These are phyloP conservation scores for Angophora floribunda DNA, from an alignment of 345 rosid genomes.

Conservation along the genomic window DNA sequence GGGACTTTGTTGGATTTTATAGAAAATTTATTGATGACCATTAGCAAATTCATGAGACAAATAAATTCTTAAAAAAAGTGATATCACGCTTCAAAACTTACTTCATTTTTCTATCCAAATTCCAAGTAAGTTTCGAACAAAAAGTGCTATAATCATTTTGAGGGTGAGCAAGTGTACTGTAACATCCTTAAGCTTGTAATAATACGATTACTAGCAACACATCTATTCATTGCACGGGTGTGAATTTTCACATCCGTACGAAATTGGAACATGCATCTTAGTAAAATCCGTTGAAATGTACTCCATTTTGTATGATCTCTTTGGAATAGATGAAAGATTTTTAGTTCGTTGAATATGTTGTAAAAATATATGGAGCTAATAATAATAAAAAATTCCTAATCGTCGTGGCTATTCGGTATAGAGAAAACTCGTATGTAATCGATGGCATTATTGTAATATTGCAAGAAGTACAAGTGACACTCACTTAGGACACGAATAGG, in stretches of 20 bases:
- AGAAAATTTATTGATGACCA: too few relatives aligned
- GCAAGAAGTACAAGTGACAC: background rate
- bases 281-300: background rate
- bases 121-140: too few relatives aligned
- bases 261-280: background rate
- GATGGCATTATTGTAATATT: background rate
- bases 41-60: too few relatives aligned
- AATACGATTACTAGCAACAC: background rate
- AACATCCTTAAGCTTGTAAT: background rate
- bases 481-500: background rate
- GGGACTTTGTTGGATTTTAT: too few relatives aligned
- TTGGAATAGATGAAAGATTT: background rate
- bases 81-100: too few relatives aligned
- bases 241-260: background rate
- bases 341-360: background rate
- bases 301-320: background rate
- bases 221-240: fast-evolving
- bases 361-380: background rate
- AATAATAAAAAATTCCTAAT: background rate
- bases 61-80: too few relatives aligned
- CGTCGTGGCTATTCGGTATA: fast-evolving
- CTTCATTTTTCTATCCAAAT: too few relatives aligned
- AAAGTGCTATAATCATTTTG: background rate
- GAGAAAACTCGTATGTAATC: background rate
- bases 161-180: background rate